Conservation (phyloP, 192 early-diverging fungal species). For the Neocallimastix lanati region DNA sequence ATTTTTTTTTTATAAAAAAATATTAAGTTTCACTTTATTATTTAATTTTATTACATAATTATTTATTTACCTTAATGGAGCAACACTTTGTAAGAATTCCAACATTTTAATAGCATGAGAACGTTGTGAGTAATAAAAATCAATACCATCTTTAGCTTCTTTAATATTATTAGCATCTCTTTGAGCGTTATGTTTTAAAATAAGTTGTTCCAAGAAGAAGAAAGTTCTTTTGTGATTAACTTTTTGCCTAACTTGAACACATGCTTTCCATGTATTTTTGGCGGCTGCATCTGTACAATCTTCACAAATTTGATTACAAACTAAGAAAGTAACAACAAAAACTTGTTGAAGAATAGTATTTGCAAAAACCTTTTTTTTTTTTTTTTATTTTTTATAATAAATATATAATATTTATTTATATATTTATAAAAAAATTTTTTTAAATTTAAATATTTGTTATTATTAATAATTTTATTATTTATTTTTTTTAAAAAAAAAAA, state of each 20-base stretch:
- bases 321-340: constrained; percentile 88
- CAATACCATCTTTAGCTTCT: constrained; percentile 85
- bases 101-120: constrained; percentile 87
- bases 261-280: constrained; percentile 94
- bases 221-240: constrained; percentile 89
- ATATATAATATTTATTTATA: neutral
- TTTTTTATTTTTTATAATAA: neutral
- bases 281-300: constrained; percentile 90
- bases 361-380: constrained; percentile 52
- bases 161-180: constrained; percentile 97
- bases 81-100: constrained; percentile 75
- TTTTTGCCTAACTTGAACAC: constrained; percentile 95
- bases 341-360: constrained; percentile 89
- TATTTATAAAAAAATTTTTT: neutral
- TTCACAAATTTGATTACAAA: constrained; percentile 81
- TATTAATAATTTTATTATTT: too few species aligned
- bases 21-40: too few species aligned
- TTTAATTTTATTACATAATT: constrained; percentile 3
- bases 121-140: constrained; percentile 85
- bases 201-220: constrained; percentile 93
- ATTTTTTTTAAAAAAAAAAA: too few species aligned
- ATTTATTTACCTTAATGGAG: constrained; percentile 40
- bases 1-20: too few species aligned
- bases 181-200: constrained; percentile 93
- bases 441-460: too few species aligned